Percentiles rank a stretch among this genome's conserved stretches.
phyloP scores from a whole-genome alignment of 257 asterid genomes.

The Solanum ahanhuiri region DNA sequence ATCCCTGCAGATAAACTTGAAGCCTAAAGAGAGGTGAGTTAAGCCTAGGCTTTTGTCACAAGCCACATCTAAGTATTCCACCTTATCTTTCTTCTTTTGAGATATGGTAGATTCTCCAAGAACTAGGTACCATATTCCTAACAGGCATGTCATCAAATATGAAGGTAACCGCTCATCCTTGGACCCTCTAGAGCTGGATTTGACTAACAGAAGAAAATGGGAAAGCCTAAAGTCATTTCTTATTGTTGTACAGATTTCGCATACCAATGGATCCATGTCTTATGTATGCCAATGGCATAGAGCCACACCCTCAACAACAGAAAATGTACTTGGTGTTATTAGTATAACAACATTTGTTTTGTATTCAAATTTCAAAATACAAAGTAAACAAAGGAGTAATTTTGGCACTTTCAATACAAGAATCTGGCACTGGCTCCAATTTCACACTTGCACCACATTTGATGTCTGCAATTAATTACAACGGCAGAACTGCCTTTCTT shows the following conservation, averaged over 20 bases:
- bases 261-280: neutral
- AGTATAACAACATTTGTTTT: neutral
- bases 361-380: neutral
- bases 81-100: neutral
- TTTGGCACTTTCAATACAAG: neutral
- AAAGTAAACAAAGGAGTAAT: neutral
- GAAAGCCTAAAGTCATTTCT: neutral
- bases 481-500: neutral
- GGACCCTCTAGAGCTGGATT: neutral
- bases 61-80: neutral
- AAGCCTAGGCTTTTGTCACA: neutral
- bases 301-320: neutral
- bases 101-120: neutral
- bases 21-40: neutral
- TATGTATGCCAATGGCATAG: neutral
- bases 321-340: neutral
- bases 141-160: neutral
- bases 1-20: neutral
- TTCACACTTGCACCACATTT: neutral
- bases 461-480: neutral
- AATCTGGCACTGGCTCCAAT: neutral
- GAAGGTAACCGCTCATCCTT: neutral
- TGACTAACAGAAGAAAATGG: neutral
- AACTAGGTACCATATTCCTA: neutral
- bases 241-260: neutral